Evolutionary conservation across 1,284 basidiomycete species (phyloP).

Genomic region (Amylostereum areolatum): DNA sequence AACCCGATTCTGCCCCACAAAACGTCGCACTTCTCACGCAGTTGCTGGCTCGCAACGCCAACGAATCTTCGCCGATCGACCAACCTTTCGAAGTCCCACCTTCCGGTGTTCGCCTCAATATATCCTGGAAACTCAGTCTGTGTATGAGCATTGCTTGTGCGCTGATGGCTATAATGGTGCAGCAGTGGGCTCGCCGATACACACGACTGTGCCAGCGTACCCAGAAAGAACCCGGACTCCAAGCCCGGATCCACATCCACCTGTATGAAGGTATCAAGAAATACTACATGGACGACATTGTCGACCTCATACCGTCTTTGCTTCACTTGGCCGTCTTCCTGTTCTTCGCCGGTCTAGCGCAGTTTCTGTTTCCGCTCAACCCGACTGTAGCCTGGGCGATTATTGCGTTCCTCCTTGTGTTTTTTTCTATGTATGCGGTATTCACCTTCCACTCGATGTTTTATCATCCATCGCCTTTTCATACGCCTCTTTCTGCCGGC

Average conservation of each 20-base stretch:
- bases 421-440: constrained; percentile 11
- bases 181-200: neutral
- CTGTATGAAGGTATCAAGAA: neutral
- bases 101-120: neutral
- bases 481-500: constrained; percentile 11
- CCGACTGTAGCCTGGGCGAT: constrained; percentile 13
- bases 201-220: neutral
- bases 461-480: constrained; percentile 15
- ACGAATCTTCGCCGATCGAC: neutral
- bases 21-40: neutral
- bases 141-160: neutral
- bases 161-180: neutral
- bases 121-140: neutral
- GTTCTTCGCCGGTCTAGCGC: constrained; percentile 18
- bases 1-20: neutral
- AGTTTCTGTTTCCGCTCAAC: constrained; percentile 17
- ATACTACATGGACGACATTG: constrained; percentile 1
- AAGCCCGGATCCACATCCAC: neutral
- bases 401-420: constrained; percentile 10
- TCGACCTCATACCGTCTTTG: constrained; percentile 16
- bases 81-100: neutral
- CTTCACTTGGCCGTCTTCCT: constrained; percentile 17
- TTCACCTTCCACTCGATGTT: constrained; percentile 15
- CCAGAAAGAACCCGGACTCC: neutral
- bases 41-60: neutral